Evolutionary conservation across 1,284 basidiomycete genomes (phyloP), one percentile per base, ranked within the genome.

Genomic region (Neotropicomus parvogracilis): DNA sequence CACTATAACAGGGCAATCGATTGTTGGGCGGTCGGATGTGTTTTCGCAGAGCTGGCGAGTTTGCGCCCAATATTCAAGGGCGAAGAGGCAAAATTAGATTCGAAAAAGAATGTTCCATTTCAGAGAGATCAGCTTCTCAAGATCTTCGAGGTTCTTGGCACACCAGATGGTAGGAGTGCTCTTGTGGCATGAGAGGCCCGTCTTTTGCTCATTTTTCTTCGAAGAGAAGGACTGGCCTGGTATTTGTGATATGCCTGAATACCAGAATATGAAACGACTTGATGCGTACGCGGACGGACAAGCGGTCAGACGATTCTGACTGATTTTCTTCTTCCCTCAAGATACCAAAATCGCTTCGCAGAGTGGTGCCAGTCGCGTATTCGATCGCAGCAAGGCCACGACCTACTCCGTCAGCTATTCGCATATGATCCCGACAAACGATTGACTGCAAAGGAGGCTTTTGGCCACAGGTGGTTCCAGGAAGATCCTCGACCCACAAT

Each of bases 1-100:
- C 95, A 99, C 67, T 99, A 99, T 68, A 95, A 95, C 46, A 92
- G 92, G 53, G 91, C 94, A 1, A 86, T 99, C 36, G 93, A 97
- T 61, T 84, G 91, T 49, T 97, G 95, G 95, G 93, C 95, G 6
- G 84, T 97, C 3, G 95, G 95, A 0, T 99, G 95, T 64, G 97
- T 99, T 46, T 88, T 95, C 72, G 97, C 95, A 3, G 97, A 99
- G 67, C 72, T 99, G 17, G 80, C 97, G 0, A 94, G 91, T 49
- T 70, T 98, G 14, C 74, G 95, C 9, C 97, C 97, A 0, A 97
- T 99, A 58, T 99, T 99, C 77, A 99, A 99, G 66, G 97, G 97
- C 12, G 97, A 99, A 67, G 97, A 99, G 68, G 95, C 95, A 6
- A 98, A 98, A 68, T 72, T 97, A 50, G 94, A 97, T 63, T 82